Evolutionary conservation across 192 early-diverging fungal species (phyloP), one percentile per base, ranked within the genome.

Genomic region (Mortierella claussenii): DNA sequence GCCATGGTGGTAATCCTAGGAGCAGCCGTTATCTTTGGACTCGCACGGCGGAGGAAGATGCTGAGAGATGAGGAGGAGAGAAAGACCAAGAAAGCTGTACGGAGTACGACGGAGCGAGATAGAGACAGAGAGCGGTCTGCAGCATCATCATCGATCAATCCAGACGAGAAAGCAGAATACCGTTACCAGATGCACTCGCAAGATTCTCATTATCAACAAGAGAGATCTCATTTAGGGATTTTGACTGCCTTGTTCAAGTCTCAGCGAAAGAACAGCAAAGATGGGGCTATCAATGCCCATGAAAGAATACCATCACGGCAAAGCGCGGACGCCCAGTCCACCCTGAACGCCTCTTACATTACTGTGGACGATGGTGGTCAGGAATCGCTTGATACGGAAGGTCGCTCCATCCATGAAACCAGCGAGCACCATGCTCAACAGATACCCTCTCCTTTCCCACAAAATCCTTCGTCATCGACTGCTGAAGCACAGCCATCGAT

Each of bases 31-130:
- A 55, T 62, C 20, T 52, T 71, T 48, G 69, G 69, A 6, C 46
- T 71, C 17, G 54, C 45, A 5, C 44, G 69, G 54, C 31, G 69
- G 54, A 46, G 60, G 27, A 62, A 71, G 45, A 62, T 56, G 30
- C 11, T 71, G 26, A 53, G 47, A 44, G 52, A 55, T 7, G 59
- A 62, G 24, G 42, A 31, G 26, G 59, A 71, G 37, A 62, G 43
- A 31, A 55, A 52, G 60, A 57, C 15, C 20, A 40, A 24, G 47
- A 55, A 55, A 37, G 50, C 32, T 12, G n/a, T 15, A 7, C 26
- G 27, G 28, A 31, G 10, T 9, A 12, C 28, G 21, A n/a, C n/a
- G 3, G 55, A 51, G 13, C 31, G 49, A 24, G 66, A 60, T n/a
- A n/a, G n/a, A n/a, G n/a, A n/a, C 6, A 28, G 57, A 15, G 21